phyloP scores from a whole-genome alignment of 495 filamentous ascomycete species.

The Cercophora samala region DNA sequence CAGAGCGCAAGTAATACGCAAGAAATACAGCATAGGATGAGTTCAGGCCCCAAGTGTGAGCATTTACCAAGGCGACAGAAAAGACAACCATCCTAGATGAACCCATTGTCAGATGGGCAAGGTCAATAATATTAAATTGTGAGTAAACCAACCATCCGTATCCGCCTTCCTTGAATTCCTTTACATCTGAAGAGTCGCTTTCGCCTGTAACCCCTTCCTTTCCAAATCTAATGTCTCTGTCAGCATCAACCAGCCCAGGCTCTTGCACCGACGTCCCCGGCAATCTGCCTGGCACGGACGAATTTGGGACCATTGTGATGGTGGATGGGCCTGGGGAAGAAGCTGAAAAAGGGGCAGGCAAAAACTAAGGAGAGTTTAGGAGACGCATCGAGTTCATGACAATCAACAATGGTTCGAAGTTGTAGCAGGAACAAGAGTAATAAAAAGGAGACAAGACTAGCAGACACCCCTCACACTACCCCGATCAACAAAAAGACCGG shows the following conservation, averaged over 20 bases:
- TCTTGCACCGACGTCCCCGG: neutral
- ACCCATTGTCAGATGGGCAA: neutral
- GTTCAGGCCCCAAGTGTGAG: conserved; percentile 60
- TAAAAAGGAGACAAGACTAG: neutral
- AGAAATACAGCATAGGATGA: conserved; percentile 69
- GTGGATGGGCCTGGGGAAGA: neutral
- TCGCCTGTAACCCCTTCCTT: conserved; percentile 23
- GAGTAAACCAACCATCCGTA: conserved; percentile 43
- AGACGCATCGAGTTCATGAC: neutral
- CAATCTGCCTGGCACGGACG: neutral
- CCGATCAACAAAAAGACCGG: neutral
- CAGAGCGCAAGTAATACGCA: conserved; percentile 61
- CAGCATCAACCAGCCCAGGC: neutral
- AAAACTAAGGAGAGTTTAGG: neutral
- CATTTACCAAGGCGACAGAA: conserved; percentile 52
- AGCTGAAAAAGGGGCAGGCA: neutral
- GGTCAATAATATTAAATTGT: conserved; percentile 6
- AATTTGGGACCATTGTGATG: neutral
- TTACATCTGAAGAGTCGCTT: conserved; percentile 24
- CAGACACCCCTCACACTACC: neutral
- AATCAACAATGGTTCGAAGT: neutral
- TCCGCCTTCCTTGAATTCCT: conserved; percentile 45
- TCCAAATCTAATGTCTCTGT: conserved; percentile 14
- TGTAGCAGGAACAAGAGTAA: neutral
- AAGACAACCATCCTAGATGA: conserved; percentile 49